Conservation (phyloP, 2,329 filamentous ascomycete genomes). For the Botrytis pseudocinerea region DNA sequence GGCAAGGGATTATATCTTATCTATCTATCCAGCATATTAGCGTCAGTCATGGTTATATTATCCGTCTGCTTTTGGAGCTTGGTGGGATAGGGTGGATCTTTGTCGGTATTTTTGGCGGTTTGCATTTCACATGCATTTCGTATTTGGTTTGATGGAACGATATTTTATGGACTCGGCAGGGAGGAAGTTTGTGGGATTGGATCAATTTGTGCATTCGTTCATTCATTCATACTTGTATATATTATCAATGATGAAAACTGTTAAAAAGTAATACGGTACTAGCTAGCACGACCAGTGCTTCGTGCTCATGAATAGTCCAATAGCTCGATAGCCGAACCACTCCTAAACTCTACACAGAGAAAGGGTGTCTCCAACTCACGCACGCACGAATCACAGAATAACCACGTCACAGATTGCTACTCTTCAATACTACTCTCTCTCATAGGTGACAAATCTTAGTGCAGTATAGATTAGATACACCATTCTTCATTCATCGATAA, state of each 20-base stretch:
- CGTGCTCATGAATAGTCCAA: not conserved
- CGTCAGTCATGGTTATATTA: not conserved
- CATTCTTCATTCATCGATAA: not conserved
- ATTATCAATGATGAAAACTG: not conserved
- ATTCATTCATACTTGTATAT: not conserved
- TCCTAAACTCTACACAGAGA: not conserved
- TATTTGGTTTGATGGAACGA: not conserved
- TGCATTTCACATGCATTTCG: not conserved
- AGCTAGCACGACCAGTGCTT: not conserved
- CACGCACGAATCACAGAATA: not conserved
- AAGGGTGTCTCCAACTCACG: not conserved
- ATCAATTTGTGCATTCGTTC: not conserved
- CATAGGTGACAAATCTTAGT: not conserved
- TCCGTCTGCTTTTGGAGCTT: not conserved
- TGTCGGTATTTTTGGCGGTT: not conserved
- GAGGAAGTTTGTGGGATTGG: not conserved
- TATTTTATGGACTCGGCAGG: not conserved
- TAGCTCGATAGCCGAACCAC: not conserved
- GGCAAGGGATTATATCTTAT: not conserved
- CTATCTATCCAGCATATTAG: slow-evolving; percentile 7
- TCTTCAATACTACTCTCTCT: not conserved
- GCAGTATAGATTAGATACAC: not conserved
- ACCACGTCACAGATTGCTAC: not conserved
- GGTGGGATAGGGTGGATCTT: not conserved
- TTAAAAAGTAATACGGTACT: not conserved